A percentile compares a stretch with the other conserved stretches of the same genome.
phyloP scores from a whole-genome alignment of 108 stramenopile genomes.

The Skeletonema potamos region DNA sequence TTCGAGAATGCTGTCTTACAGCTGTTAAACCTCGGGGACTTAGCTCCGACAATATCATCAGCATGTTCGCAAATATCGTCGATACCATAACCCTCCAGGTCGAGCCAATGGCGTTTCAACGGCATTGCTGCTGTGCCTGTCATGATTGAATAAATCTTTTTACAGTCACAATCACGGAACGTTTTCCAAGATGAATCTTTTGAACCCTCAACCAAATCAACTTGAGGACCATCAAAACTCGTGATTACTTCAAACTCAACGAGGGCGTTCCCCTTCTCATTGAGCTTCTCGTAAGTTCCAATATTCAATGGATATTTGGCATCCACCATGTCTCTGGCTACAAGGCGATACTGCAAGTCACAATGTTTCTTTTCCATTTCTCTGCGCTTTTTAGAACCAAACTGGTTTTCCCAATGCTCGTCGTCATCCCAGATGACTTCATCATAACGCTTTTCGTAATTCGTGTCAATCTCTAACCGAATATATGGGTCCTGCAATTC shows the following conservation, averaged over 20 bases:
- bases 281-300: slow-evolving; percentile 38
- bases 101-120: slow-evolving; percentile 27
- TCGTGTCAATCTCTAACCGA: slow-evolving; percentile 26
- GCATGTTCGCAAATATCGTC: too few relatives aligned
- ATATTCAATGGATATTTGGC: slow-evolving; percentile 36
- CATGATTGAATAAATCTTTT: slow-evolving; percentile 16
- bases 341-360: neutral
- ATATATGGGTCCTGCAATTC: slow-evolving; percentile 20
- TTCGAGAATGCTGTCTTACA: too few relatives aligned
- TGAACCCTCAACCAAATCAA: neutral
- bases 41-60: too few relatives aligned
- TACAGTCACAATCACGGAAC: slow-evolving; percentile 22
- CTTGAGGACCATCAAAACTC: neutral
- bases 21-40: too few relatives aligned
- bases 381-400: neutral
- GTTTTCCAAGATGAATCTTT: slow-evolving; percentile 7
- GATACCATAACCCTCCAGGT: neutral
- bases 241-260: neutral
- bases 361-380: neutral
- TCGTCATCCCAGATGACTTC: neutral
- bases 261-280: slow-evolving; percentile 25
- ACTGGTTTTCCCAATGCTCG: slow-evolving; percentile 12
- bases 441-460: slow-evolving; percentile 14
- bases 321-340: slow-evolving; percentile 31
- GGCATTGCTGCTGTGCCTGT: slow-evolving; percentile 24